Conservation (phyloP, 108 stramenopile genomes). For the Discostella stelligeroides region DNA sequence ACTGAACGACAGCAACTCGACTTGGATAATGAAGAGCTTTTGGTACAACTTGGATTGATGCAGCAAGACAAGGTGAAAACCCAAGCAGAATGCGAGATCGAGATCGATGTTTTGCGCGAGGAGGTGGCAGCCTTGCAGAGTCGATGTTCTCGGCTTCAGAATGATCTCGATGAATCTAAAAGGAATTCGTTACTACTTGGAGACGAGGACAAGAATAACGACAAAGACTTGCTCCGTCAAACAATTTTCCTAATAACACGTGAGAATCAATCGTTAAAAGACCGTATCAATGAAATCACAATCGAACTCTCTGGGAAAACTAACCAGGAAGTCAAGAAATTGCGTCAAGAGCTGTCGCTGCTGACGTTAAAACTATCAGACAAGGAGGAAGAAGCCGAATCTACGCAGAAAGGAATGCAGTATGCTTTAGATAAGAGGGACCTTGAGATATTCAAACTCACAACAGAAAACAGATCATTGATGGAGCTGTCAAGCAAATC, state of each 20-base stretch:
- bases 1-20: slow-evolving; percentile 59
- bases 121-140: slow-evolving; percentile 31
- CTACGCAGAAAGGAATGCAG: slow-evolving; percentile 35
- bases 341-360: slow-evolving; percentile 46
- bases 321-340: slow-evolving; percentile 25
- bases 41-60: slow-evolving; percentile 78
- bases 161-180: slow-evolving; percentile 27
- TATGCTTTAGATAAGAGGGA: slow-evolving; percentile 42
- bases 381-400: slow-evolving; percentile 42
- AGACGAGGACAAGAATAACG: slow-evolving; percentile 3
- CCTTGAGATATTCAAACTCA: slow-evolving; percentile 38
- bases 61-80: slow-evolving; percentile 65
- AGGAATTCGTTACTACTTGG: background rate
- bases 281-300: slow-evolving; percentile 14
- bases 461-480: slow-evolving; percentile 24
- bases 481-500: slow-evolving; percentile 23
- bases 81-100: slow-evolving; percentile 44
- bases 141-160: slow-evolving; percentile 20
- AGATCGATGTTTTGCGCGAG: slow-evolving; percentile 32
- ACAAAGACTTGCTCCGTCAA: slow-evolving; percentile 25
- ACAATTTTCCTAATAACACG: slow-evolving; percentile 8
- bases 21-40: slow-evolving; percentile 78
- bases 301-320: slow-evolving; percentile 21
- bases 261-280: slow-evolving; percentile 27
- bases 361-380: slow-evolving; percentile 36